phyloP scores from a whole-genome alignment of 2,329 filamentous ascomycete species.

The Xylaria sp. region DNA sequence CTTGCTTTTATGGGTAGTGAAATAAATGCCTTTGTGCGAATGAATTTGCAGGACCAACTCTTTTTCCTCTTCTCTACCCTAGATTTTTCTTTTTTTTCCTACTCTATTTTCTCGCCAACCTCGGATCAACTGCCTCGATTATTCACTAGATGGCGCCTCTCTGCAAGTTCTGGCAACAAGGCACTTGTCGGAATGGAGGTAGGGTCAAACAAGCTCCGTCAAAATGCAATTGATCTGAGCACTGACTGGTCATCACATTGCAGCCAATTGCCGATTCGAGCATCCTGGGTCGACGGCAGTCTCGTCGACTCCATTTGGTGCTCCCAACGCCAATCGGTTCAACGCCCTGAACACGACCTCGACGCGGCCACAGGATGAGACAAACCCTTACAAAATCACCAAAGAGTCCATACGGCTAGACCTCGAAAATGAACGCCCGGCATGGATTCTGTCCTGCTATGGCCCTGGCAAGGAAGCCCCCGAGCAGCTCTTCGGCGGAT shows the following conservation, averaged over 20 bases:
- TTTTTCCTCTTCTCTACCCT: background rate
- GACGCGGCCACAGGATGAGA: constrained; percentile 34
- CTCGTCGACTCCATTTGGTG: constrained; percentile 51
- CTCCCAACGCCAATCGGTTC: constrained; percentile 36
- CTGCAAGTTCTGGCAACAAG: constrained; percentile 74
- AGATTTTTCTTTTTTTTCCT: background rate
- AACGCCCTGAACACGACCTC: constrained; percentile 40
- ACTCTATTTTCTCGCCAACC: background rate
- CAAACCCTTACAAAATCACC: constrained; percentile 63
- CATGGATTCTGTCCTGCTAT: constrained; percentile 90
- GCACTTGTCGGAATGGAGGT: constrained; percentile 74
- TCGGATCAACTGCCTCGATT: constrained; percentile 8
- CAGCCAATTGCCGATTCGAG: constrained; percentile 66
- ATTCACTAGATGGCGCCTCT: constrained; percentile 54
- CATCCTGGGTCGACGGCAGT: constrained; percentile 58
- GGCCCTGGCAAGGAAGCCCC: constrained; percentile 81
- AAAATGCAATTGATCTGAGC: background rate
- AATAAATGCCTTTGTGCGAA: constrained; percentile 7
- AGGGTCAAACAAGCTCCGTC: constrained; percentile 42
- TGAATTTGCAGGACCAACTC: background rate
- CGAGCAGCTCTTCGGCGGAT: constrained; percentile 84
- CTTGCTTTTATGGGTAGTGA: too few species aligned
- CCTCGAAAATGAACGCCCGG: constrained; percentile 75
- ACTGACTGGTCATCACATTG: constrained; percentile 35
- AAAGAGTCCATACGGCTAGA: constrained; percentile 72